phyloP scores from a whole-genome alignment of 2,329 filamentous ascomycete genomes.

The Tolypocladium capitatum region DNA sequence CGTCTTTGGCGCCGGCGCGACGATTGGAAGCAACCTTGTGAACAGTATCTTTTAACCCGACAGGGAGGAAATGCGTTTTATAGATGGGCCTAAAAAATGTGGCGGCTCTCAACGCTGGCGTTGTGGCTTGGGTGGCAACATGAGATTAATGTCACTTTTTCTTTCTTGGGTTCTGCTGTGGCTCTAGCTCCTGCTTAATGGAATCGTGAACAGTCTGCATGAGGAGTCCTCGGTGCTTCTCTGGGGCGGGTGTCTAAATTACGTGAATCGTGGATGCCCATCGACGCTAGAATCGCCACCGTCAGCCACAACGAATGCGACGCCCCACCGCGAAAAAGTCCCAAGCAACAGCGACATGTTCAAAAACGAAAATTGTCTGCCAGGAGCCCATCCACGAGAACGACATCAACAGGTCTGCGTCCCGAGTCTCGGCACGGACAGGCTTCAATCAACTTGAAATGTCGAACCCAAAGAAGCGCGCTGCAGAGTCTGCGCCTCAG shows the following conservation, averaged over 20 bases:
- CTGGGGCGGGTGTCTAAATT: too few relatives aligned
- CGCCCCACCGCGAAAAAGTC: constrained; percentile 1
- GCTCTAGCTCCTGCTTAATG: not conserved
- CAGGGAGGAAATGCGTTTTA: not conserved
- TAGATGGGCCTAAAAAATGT: not conserved
- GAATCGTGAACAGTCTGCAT: not conserved
- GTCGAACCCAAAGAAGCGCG: constrained; percentile 40
- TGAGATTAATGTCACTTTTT: not conserved
- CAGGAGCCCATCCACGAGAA: not conserved
- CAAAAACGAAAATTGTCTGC: not conserved
- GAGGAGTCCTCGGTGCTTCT: not conserved
- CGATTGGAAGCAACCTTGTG: constrained; percentile 78
- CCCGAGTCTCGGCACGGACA: not conserved
- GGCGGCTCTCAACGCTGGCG: not conserved
- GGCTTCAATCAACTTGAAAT: constrained; percentile 9
- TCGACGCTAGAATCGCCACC: not conserved
- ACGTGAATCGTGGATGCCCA: too few relatives aligned
- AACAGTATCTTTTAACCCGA: constrained; percentile 66
- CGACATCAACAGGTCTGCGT: not conserved
- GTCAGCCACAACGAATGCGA: not conserved
- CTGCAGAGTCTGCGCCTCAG: constrained; percentile 32
- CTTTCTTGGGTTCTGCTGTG: not conserved
- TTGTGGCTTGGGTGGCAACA: not conserved
- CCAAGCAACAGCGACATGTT: not conserved
- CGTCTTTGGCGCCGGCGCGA: constrained; percentile 87